Percentiles rank a stretch among this genome's conserved stretches.
phyloP scores from a whole-genome alignment of 2,329 filamentous ascomycete species.

The Pseudohalonectria lignicola region DNA sequence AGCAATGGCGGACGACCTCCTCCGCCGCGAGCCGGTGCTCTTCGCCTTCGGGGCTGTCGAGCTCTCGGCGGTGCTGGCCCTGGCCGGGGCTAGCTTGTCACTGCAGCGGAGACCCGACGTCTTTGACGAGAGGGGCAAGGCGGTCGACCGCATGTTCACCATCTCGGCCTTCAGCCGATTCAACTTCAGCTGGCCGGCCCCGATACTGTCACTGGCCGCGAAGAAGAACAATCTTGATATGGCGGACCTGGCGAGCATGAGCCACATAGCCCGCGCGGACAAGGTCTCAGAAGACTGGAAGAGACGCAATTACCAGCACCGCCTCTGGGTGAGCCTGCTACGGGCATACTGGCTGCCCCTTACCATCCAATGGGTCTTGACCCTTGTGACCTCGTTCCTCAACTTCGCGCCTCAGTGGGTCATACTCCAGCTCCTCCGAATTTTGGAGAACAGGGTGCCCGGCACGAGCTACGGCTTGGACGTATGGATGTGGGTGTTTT shows the following conservation, averaged over 20 bases:
- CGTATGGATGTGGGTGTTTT: slow-evolving; percentile 59
- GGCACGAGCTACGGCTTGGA: slow-evolving; percentile 34
- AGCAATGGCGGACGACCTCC: slow-evolving; percentile 20
- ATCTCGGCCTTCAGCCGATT: slow-evolving; percentile 48
- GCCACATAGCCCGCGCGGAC: slow-evolving; percentile 40
- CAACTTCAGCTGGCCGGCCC: slow-evolving; percentile 54
- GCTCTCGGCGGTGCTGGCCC: slow-evolving; percentile 28
- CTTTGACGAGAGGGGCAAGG: slow-evolving; percentile 38
- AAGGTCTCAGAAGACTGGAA: slow-evolving; percentile 40
- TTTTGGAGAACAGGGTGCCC: slow-evolving; percentile 44
- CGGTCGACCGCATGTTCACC: slow-evolving; percentile 54
- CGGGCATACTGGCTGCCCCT: slow-evolving; percentile 45
- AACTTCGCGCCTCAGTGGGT: slow-evolving; percentile 62
- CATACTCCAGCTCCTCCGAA: slow-evolving; percentile 52
- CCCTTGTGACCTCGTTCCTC: slow-evolving; percentile 41
- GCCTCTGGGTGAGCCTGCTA: slow-evolving; percentile 50
- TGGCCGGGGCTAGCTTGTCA: slow-evolving; percentile 36
- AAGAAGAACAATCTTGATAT: slow-evolving; percentile 50
- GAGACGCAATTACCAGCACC: slow-evolving; percentile 29
- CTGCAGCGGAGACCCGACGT: slow-evolving; percentile 60
- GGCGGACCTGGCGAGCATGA: slow-evolving; percentile 49
- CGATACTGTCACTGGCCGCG: slow-evolving; percentile 41
- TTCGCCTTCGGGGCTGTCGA: slow-evolving; percentile 37
- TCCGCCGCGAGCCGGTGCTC: slow-evolving; percentile 19
- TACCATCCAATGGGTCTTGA: slow-evolving; percentile 46